Evolutionary conservation across 805 yeast genomes (phyloP), one percentile per base, ranked within the genome.

Genomic region (Komagataella pastoris): DNA sequence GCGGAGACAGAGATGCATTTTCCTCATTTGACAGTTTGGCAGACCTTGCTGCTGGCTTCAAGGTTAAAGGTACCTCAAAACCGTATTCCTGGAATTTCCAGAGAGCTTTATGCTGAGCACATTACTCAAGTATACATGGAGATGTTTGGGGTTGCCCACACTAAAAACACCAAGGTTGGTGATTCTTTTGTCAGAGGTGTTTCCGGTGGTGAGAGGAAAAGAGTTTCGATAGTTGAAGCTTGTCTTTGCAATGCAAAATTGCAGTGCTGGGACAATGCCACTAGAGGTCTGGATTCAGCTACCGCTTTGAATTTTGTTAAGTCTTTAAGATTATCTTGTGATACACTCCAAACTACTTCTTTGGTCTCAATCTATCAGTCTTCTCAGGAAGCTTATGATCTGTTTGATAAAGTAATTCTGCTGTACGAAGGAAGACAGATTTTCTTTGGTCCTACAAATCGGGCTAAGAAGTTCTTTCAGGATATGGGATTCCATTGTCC

Each of bases 1-100:
- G 83, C 84, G 12, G 86, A 81, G 60, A 64, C 77, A n/a, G 86
- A 81, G 58, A 64, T 67, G 47, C 85, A 81, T 62, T 80, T 80
- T 63, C 83, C 86, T 2, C 79, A 76, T 53, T 65, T 81, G 59
- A 74, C 80, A 4, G 86, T 81, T n/a, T 76, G 79, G 50, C 74
- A 80, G 56, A 81, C 85, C 7, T 66, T 81, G 51, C 66, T 67
- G 51, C 74, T 77, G 50, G 81, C 83, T 46, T 80, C 83, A 8
- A 59, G 64, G 50, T 67, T 77, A 65, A 69, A 77, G 60, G 76
- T 84, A 10, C 86, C 86, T 12, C 64, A 68, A 48, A 80, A 77
- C 61, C 67, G 85, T 61, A 72, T 78, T 17, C 68, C 68, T 17
- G 81, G 79, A 21, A 71, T 80, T 17, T 49, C 70, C 7, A 70